Evolutionary conservation across 257 asterid genomes (phyloP), one percentile per base, ranked within the genome.

Genomic region (Asclepias syriaca): DNA sequence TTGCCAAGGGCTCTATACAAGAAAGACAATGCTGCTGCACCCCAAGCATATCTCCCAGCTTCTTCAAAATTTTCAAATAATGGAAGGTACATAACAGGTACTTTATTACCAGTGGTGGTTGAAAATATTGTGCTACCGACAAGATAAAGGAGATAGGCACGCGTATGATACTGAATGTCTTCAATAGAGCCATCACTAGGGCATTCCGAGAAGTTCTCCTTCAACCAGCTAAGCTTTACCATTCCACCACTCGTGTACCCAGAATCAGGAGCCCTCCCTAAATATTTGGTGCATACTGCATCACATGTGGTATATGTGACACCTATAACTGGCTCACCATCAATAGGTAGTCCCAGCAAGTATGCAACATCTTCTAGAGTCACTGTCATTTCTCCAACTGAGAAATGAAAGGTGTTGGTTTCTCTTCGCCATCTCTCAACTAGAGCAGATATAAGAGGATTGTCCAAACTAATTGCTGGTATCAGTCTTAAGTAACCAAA

Each of bases 381-480:
- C 73, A 92, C 89, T 2, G 98, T 90, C 98, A 92, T 92, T 83
- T 95, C 99, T 70, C 98, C 98, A 8, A 87, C 86, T 24, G 88
- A 86, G 88, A 90, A 83, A 79, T 95, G 97, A 78, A 95, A 95
- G 53, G 98, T 92, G 81, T 95, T 92, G 5, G 96, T 92, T 82
- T 95, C 98, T 79, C 88, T 92, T 80, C 99, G 88, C 98, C 97
- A 92, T 81, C 99, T 84, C 87, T 95, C 99, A 45, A 90, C 98
- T 22, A 95, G 81, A 14, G 99, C 92, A 61, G 98, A 92, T 70
- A 95, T 95, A 74, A 95, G 97, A 32, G 99, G 98, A 71, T 95
- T 92, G 83, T 95, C 98, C 78, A 85, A 80, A 78, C 87, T 85
- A 70, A 85, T 85, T 4, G 97, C 89, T 6, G 97, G 96, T 74